Percentiles rank a stretch among this genome's conserved stretches.
These are phyloP conservation scores for Vararia minispora DNA, from an alignment of 768 basidiomycete genomes.

Conservation along the genomic window DNA sequence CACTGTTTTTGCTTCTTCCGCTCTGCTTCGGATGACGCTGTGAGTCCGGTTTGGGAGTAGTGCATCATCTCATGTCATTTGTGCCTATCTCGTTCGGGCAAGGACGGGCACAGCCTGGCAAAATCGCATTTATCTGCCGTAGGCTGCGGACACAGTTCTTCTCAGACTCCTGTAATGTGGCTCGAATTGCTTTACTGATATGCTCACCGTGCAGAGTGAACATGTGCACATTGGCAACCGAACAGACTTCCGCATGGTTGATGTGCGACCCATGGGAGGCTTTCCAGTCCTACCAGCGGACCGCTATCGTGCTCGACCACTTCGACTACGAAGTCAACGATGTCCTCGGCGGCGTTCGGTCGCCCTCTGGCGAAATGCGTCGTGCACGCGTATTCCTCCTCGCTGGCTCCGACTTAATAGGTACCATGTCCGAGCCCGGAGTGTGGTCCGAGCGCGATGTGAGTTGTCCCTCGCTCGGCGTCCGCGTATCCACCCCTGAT, in stretches of 20 bases:
- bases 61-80: no score
- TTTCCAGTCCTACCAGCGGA: conserved; percentile 88
- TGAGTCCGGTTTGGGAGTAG: no score
- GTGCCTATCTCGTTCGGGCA: no score
- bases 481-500: conserved; percentile 8
- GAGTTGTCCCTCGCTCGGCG: conserved; percentile 24
- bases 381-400: conserved; percentile 83
- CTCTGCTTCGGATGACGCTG: no score
- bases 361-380: conserved; percentile 63
- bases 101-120: no score
- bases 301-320: conserved; percentile 94
- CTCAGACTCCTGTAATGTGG: no score
- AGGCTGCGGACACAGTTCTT: no score
- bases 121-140: no score
- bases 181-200: no score
- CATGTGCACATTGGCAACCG: conserved; percentile 84
- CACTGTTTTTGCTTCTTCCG: no score
- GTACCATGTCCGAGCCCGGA: conserved; percentile 96
- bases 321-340: conserved; percentile 93
- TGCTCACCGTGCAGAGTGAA: conserved; percentile 43
- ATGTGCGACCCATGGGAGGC: conserved; percentile 99
- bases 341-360: conserved; percentile 65
- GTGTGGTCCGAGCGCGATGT: conserved; percentile 96
- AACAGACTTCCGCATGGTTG: conserved; percentile 86
- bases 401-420: conserved; percentile 96